Evolutionary conservation across 2,329 filamentous ascomycete genomes (phyloP).

Genomic region (Colletotrichum costaricense): DNA sequence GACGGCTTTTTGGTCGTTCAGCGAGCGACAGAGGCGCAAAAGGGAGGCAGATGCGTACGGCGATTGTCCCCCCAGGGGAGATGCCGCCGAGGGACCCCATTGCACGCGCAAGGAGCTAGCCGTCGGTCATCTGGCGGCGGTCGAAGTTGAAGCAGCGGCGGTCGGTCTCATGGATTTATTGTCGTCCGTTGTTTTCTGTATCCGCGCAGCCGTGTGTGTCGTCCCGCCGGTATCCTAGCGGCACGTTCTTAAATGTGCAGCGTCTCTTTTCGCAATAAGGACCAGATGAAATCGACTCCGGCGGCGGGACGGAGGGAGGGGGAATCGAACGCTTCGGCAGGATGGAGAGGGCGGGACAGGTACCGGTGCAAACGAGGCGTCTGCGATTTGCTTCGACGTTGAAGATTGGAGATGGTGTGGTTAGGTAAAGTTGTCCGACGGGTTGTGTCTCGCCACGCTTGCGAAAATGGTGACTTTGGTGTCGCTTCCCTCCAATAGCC

Average conservation of each 20-base stretch:
- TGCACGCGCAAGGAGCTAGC: constrained; percentile 51
- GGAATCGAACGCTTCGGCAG: constrained; percentile 9
- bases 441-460: constrained; percentile 1
- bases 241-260: not conserved
- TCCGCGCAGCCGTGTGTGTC: constrained; percentile 9
- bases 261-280: constrained; percentile 7
- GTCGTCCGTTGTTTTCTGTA: constrained; percentile 7
- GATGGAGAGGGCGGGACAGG: not conserved
- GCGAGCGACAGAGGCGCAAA: constrained; percentile 1
- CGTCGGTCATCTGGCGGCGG: constrained; percentile 59
- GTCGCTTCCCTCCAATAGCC: constrained; percentile 12
- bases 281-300: constrained; percentile 11
- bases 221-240: constrained; percentile 13
- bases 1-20: not conserved
- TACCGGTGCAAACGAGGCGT: not conserved
- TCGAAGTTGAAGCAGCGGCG: constrained; percentile 21
- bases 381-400: not conserved
- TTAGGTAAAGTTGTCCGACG: constrained; percentile 1
- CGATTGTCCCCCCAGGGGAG: constrained; percentile 82
- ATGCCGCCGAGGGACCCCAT: constrained; percentile 82
- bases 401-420: not conserved
- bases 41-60: constrained; percentile 62
- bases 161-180: constrained; percentile 25
- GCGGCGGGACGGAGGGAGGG: not conserved
- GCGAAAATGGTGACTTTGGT: not conserved